Percentiles rank a stretch among this genome's conserved stretches.
These are phyloP conservation scores for Phellinidium pouzarii DNA, from an alignment of 1,284 basidiomycete genomes.

Conservation along the genomic window DNA sequence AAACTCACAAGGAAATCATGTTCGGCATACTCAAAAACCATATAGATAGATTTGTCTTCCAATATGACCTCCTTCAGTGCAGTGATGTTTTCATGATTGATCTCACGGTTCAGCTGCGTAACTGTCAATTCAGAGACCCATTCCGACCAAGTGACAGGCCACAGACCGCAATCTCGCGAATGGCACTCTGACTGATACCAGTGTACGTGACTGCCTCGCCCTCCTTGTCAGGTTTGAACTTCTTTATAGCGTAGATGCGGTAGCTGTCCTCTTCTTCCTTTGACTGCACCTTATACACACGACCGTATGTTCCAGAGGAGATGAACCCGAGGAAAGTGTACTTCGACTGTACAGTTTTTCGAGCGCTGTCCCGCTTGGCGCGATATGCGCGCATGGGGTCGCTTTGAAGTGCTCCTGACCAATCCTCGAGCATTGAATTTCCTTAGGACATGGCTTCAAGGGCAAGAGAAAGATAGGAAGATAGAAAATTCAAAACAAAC, in stretches of 20 bases:
- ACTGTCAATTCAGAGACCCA: not conserved
- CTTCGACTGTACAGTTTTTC: conserved; percentile 65
- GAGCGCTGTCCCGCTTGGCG: conserved; percentile 64
- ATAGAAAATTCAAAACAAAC: too few relatives aligned
- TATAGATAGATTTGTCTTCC: conserved; percentile 96
- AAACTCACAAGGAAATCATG: conserved; percentile 87
- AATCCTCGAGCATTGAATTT: conserved; percentile 29
- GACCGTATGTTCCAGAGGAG: conserved; percentile 95
- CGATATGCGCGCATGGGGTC: conserved; percentile 86
- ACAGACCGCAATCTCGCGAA: conserved; percentile 90
- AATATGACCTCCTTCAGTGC: conserved; percentile 91
- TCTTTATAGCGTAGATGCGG: conserved; percentile 91
- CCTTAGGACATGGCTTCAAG: not conserved
- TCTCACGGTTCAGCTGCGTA: conserved; percentile 83
- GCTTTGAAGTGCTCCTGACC: conserved; percentile 35
- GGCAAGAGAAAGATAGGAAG: not conserved
- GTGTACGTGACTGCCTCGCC: conserved; percentile 91
- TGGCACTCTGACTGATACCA: conserved; percentile 95
- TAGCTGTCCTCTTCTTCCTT: conserved; percentile 53
- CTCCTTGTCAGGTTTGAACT: conserved; percentile 99
- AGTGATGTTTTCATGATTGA: conserved; percentile 89
- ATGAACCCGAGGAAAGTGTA: conserved; percentile 96
- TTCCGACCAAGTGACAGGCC: not conserved
- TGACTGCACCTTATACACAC: conserved; percentile 94
- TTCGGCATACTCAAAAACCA: conserved; percentile 99